Conservation (phyloP, 2,329 filamentous ascomycete genomes). For the Conoideocrella luteorostrata region DNA sequence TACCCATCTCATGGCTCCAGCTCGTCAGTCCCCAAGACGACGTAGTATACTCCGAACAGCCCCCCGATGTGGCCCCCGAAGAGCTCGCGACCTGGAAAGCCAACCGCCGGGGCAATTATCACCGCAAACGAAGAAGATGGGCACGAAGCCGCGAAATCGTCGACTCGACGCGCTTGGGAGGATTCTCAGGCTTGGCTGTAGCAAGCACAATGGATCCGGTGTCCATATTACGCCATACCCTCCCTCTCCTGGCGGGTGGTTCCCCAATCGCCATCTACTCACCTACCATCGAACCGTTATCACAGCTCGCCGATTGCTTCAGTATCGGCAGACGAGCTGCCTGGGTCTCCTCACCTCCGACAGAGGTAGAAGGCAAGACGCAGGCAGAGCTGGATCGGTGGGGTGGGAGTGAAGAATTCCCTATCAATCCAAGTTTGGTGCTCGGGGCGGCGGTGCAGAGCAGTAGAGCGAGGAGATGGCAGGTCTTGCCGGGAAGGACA, state of each 20-base stretch:
- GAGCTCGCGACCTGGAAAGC: constrained; percentile 67
- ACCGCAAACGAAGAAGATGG: constrained; percentile 83
- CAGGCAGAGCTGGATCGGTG: constrained; percentile 47
- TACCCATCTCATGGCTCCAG: constrained; percentile 86
- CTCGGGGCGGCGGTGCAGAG: constrained; percentile 77
- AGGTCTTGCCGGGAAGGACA: constrained; percentile 84
- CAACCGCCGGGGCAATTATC: constrained; percentile 76
- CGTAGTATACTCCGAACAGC: constrained; percentile 62
- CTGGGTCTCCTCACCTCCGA: constrained; percentile 53
- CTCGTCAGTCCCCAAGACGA: constrained; percentile 73
- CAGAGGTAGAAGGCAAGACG: constrained; percentile 37
- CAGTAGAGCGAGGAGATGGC: constrained; percentile 72
- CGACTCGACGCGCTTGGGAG: constrained; percentile 65
- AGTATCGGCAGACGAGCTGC: constrained; percentile 72
- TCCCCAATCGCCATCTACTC: constrained; percentile 83
- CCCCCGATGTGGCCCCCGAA: constrained; percentile 51
- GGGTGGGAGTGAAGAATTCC: constrained; percentile 67
- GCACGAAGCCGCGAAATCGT: constrained; percentile 65
- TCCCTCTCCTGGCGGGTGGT: constrained; percentile 77
- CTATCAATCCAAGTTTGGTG: constrained; percentile 78
- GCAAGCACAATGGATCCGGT: constrained; percentile 76
- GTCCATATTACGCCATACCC: constrained; percentile 64
- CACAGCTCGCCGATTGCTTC: constrained; percentile 74
- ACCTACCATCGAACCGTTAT: constrained; percentile 71
- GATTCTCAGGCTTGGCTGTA: constrained; percentile 77